Evolutionary conservation across 2,329 filamentous ascomycete species (phyloP).

Genomic region (Thermomyces lanuginosus): DNA sequence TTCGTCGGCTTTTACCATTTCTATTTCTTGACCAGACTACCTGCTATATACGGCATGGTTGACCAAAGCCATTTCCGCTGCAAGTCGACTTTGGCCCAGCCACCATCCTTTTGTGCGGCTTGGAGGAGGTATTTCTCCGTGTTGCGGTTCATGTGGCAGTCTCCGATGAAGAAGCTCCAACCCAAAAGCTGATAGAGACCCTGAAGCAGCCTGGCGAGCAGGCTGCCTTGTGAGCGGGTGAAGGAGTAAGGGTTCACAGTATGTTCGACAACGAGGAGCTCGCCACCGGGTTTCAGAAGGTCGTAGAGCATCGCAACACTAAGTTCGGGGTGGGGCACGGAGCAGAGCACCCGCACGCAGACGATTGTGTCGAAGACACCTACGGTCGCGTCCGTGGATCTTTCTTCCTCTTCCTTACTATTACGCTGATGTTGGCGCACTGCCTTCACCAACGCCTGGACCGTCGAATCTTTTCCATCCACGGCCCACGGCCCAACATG

Average conservation of each 20-base stretch:
- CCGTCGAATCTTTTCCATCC: constrained; percentile 31
- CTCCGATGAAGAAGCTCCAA: constrained; percentile 38
- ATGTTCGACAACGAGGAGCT: constrained; percentile 41
- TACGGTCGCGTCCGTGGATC: constrained; percentile 8
- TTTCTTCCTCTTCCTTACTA: constrained; percentile 4
- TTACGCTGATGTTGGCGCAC: constrained; percentile 17
- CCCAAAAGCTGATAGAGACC: constrained; percentile 29
- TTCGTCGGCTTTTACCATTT: constrained; percentile 1
- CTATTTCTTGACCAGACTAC: constrained; percentile 24
- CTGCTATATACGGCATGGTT: constrained; percentile 26
- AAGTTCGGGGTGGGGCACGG: constrained; percentile 32
- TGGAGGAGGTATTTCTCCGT: constrained; percentile 29
- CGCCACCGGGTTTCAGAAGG: constrained; percentile 38
- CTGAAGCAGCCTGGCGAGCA: constrained; percentile 32
- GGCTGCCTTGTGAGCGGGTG: constrained; percentile 21
- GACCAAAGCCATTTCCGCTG: constrained; percentile 24
- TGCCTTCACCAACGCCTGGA: constrained; percentile 28
- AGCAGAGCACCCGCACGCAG: constrained; percentile 39
- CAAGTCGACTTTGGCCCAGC: constrained; percentile 35
- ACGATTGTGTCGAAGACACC: constrained; percentile 40
- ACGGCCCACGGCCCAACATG: constrained; percentile 33
- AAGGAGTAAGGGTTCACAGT: constrained; percentile 35
- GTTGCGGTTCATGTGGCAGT: constrained; percentile 36
- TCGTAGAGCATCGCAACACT: constrained; percentile 33
- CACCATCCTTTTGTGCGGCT: constrained; percentile 26